Percentiles rank a stretch among this genome's conserved stretches.
Evolutionary conservation across 176 grass and related monocot species (phyloP).

Genomic region (Cenchrus fungigraminus): DNA sequence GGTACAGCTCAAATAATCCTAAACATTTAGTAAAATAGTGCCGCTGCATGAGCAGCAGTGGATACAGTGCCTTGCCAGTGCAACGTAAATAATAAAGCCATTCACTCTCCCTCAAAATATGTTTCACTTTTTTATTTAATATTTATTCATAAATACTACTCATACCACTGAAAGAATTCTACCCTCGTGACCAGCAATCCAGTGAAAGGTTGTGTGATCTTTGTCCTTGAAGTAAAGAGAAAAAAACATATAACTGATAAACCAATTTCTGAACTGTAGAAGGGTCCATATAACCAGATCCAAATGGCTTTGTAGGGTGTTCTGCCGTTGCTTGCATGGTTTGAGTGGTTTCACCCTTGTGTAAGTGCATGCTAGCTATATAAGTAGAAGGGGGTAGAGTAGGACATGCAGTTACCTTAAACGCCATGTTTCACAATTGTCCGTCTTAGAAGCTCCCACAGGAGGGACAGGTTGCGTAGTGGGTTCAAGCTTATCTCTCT

Average conservation of each 20-base stretch:
- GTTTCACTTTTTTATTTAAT: conserved; percentile 34
- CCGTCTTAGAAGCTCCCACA: conserved; percentile 9
- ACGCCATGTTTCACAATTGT: conserved; percentile 70
- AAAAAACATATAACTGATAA: conserved; percentile 8
- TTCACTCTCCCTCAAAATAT: conserved; percentile 9
- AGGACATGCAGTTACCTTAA: conserved; percentile 52
- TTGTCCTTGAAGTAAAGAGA: conserved; percentile 3
- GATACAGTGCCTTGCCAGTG: not conserved
- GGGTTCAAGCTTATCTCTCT: not conserved
- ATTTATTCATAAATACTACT: conserved; percentile 10
- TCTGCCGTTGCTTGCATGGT: not conserved
- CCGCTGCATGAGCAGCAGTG: not conserved
- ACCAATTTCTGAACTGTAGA: conserved; percentile 7
- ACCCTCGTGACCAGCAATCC: conserved; percentile 1
- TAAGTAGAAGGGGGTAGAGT: not conserved
- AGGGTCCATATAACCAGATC: not conserved
- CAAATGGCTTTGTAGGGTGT: not conserved
- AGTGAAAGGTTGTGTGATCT: not conserved
- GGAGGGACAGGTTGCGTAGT: not conserved
- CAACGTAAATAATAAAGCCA: not conserved
- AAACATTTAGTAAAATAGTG: not conserved
- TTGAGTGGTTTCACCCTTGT: not conserved
- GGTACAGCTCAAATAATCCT: conserved; percentile 2
- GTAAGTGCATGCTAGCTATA: conserved; percentile 9
- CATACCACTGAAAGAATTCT: conserved; percentile 13